phyloP scores from a whole-genome alignment of 2,329 filamentous ascomycete genomes.

The Chalara sp. region DNA sequence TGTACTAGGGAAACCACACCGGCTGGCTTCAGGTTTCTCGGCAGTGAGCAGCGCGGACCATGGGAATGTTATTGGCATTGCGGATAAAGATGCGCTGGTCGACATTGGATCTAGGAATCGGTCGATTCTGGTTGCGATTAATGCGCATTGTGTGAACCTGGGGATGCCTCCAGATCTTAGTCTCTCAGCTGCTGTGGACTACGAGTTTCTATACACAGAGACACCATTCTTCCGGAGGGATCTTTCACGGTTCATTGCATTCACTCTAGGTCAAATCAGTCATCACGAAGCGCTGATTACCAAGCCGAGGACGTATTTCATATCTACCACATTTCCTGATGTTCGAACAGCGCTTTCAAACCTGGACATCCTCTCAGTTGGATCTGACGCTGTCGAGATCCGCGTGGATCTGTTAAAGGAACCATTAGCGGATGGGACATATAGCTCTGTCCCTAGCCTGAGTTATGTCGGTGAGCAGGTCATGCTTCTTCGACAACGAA shows the following conservation, averaged over 20 bases:
- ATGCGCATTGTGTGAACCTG: slow-evolving; percentile 68
- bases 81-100: slow-evolving; percentile 46
- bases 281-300: slow-evolving; percentile 72
- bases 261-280: slow-evolving; percentile 72
- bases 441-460: slow-evolving; percentile 64
- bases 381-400: slow-evolving; percentile 78
- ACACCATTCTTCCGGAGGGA: slow-evolving; percentile 67
- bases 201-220: slow-evolving; percentile 79
- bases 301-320: slow-evolving; percentile 74
- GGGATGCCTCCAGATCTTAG: slow-evolving; percentile 61
- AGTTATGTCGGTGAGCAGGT: slow-evolving; percentile 83
- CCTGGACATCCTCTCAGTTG: slow-evolving; percentile 80
- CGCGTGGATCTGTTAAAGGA: slow-evolving; percentile 77
- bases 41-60: slow-evolving; percentile 47
- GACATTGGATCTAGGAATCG: slow-evolving; percentile 53
- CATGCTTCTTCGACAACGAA: slow-evolving; percentile 75
- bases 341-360: slow-evolving; percentile 77
- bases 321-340: slow-evolving; percentile 84
- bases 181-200: slow-evolving; percentile 67
- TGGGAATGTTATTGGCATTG: slow-evolving; percentile 62
- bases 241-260: slow-evolving; percentile 70
- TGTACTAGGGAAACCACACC: slow-evolving; percentile 68
- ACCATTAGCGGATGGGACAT: slow-evolving; percentile 53
- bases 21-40: slow-evolving; percentile 48
- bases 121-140: slow-evolving; percentile 59